Conservation (phyloP, 2,329 filamentous ascomycete species). For the Trichoderma oligosporum region DNA sequence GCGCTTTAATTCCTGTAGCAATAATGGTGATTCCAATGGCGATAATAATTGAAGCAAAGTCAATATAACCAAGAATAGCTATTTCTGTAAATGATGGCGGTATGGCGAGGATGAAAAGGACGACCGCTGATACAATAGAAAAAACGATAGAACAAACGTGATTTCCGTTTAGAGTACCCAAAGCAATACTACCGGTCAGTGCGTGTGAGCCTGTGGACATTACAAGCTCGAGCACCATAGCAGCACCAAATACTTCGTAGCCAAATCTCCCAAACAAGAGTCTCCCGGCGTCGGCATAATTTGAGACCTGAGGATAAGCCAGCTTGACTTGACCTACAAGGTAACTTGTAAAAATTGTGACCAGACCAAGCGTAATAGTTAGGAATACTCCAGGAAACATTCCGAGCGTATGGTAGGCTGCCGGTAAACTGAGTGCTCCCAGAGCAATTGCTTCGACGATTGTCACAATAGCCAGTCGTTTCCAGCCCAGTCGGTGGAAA, state of each 20-base stretch:
- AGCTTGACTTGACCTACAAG: slow-evolving; percentile 40
- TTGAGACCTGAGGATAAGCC: slow-evolving; percentile 49
- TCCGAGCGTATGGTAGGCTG: slow-evolving; percentile 39
- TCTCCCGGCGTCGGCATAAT: slow-evolving; percentile 61
- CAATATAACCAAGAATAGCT: slow-evolving; percentile 41
- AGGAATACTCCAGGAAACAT: slow-evolving; percentile 37
- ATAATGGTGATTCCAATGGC: slow-evolving; percentile 62
- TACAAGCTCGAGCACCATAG: slow-evolving; percentile 57
- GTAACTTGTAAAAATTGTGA: slow-evolving; percentile 39
- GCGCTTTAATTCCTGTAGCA: slow-evolving; percentile 47
- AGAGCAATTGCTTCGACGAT: slow-evolving; percentile 51
- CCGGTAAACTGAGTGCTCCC: slow-evolving; percentile 45
- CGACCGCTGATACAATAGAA: slow-evolving; percentile 36
- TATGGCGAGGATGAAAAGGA: slow-evolving; percentile 38
- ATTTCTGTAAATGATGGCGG: slow-evolving; percentile 41
- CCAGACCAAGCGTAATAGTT: slow-evolving; percentile 33
- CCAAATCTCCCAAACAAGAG: slow-evolving; percentile 55
- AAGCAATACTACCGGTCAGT: slow-evolving; percentile 60
- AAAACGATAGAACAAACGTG: slow-evolving; percentile 39
- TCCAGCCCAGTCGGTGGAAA: slow-evolving; percentile 49
- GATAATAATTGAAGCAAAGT: slow-evolving; percentile 55
- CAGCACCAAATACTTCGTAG: slow-evolving; percentile 54
- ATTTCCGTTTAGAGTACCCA: slow-evolving; percentile 57
- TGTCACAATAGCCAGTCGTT: slow-evolving; percentile 46
- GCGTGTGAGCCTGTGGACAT: slow-evolving; percentile 65